These are phyloP conservation scores for Trapa incisa DNA, from an alignment of 345 rosid genomes.

Conservation along the genomic window DNA sequence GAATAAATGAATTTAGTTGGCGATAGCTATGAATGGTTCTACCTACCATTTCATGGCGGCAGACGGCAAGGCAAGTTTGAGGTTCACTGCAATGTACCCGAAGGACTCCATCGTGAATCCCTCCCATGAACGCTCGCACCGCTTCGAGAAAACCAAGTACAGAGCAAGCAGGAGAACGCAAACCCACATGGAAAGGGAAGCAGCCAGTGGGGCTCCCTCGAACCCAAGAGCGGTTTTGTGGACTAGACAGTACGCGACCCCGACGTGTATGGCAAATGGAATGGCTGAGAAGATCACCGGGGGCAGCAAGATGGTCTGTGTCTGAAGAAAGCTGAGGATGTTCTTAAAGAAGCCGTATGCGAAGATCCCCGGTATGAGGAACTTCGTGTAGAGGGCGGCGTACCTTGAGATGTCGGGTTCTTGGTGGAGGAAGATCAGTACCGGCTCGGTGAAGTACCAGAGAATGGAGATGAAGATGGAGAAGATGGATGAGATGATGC, in stretches of 20 bases:
- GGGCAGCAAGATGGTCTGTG: constrained; percentile 48
- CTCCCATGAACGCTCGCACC: constrained; percentile 42
- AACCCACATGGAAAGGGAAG: constrained; percentile 56
- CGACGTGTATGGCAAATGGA: constrained; percentile 38
- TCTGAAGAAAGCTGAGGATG: constrained; percentile 66
- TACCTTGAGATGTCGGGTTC: constrained; percentile 35
- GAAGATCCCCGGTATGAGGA: constrained; percentile 52
- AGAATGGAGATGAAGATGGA: constrained; percentile 38
- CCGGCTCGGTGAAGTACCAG: constrained; percentile 46
- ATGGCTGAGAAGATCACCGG: constrained; percentile 30
- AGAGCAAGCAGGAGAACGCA: constrained; percentile 28
- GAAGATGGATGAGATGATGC: constrained; percentile 41
- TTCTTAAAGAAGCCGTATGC: constrained; percentile 55
- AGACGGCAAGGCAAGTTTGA: constrained; percentile 51
- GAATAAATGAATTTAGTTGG: too few relatives aligned
- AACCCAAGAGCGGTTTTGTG: constrained; percentile 33
- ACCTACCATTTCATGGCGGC: constrained; percentile 77
- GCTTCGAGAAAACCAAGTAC: constrained; percentile 31
- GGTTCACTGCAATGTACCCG: constrained; percentile 16
- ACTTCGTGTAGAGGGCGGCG: constrained; percentile 50
- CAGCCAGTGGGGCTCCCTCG: constrained; percentile 58
- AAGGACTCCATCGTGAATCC: constrained; percentile 39
- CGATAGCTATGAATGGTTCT: neutral
- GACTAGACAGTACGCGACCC: constrained; percentile 31
- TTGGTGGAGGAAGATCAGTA: constrained; percentile 42